Conservation (phyloP, 169 alveolate genomes). For the Sarcocystis neurona region DNA sequence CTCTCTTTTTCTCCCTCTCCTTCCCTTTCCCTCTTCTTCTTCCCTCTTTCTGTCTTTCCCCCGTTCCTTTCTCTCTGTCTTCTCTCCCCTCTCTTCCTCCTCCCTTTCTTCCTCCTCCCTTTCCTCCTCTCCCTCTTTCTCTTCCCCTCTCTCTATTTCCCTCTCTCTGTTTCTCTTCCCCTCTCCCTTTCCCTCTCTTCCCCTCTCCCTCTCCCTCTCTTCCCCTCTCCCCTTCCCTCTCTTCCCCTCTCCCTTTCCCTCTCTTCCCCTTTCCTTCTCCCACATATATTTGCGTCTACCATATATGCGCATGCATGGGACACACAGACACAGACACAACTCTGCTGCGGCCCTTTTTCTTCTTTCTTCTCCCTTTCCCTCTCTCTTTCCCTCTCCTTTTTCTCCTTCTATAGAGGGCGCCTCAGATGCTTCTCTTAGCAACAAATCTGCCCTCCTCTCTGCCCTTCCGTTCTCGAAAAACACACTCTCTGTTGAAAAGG, state of each 20-base stretch:
- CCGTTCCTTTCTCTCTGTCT: neutral
- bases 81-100: neutral
- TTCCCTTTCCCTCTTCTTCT: neutral
- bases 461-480: neutral
- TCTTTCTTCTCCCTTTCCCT: no score
- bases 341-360: neutral
- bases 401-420: neutral
- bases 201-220: no score
- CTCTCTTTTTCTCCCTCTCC: neutral
- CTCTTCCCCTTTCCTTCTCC: neutral
- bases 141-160: neutral
- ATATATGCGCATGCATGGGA: neutral
- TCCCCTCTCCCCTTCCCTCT: neutral
- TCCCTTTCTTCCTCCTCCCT: neutral
- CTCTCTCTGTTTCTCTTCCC: neutral
- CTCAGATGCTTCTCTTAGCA: neutral
- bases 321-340: neutral
- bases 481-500: neutral
- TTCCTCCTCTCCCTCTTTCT: neutral
- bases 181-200: neutral
- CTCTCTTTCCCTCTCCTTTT: no score
- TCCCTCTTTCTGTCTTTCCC: neutral
- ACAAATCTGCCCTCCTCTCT: neutral
- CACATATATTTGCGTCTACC: neutral
- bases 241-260: neutral